Percentiles rank a stretch among this genome's conserved stretches.
Evolutionary conservation across 2,329 filamentous ascomycete species (phyloP).

Genomic region (Annulohypoxylon truncatum): DNA sequence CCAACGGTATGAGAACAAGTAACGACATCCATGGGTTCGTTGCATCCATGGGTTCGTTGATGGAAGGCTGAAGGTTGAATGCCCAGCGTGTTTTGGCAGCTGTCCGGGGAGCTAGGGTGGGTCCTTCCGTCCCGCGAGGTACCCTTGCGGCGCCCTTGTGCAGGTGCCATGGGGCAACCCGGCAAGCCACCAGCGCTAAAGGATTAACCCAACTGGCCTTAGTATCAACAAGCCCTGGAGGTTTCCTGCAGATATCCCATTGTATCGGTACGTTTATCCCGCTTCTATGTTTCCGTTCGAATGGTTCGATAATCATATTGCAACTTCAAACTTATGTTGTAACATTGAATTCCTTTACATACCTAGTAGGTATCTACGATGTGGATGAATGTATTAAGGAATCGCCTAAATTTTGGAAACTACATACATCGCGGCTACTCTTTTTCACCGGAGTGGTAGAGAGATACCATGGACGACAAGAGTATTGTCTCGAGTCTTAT

Average conservation of each 20-base stretch:
- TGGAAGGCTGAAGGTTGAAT: background rate
- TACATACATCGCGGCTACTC: too few species aligned
- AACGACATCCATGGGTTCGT: constrained; percentile 4
- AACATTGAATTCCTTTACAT: background rate
- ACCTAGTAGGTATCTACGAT: too few species aligned
- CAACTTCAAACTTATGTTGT: background rate
- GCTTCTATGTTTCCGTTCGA: background rate
- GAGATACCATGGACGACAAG: background rate
- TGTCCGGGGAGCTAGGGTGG: constrained; percentile 29
- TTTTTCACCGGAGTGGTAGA: background rate
- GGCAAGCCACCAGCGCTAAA: constrained; percentile 25
- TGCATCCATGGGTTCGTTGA: background rate
- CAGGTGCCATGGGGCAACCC: constrained; percentile 30
- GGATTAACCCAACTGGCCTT: background rate
- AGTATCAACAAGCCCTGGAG: too few species aligned
- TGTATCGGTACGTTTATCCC: constrained; percentile 12
- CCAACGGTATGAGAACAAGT: constrained; percentile 35
- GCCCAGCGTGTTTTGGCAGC: constrained; percentile 6
- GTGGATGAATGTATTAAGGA: background rate
- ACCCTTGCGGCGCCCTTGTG: constrained; percentile 34
- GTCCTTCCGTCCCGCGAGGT: constrained; percentile 24
- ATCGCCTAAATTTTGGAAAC: background rate
- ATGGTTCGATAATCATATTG: background rate
- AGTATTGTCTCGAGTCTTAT: background rate
- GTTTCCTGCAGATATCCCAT: constrained; percentile 6